Conservation (phyloP, 2,329 filamentous ascomycete genomes). For the Alternaria solani region DNA sequence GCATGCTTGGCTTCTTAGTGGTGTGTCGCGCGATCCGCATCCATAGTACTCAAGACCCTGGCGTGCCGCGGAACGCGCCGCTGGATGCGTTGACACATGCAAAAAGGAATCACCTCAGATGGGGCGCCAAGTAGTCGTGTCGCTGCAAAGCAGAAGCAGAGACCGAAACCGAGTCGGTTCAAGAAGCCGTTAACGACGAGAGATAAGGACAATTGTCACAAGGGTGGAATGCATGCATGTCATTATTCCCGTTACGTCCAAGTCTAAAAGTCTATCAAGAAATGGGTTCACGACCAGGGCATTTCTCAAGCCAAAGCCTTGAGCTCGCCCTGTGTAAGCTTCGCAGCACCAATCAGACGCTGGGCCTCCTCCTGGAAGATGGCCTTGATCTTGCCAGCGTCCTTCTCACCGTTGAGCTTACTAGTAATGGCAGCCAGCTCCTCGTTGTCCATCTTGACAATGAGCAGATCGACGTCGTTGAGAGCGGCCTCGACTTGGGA, state of each 20-base stretch:
- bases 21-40: slow-evolving; percentile 23
- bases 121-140: neutral
- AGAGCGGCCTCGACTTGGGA: slow-evolving; percentile 83
- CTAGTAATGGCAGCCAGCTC: slow-evolving; percentile 84
- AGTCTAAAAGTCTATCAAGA: slow-evolving; percentile 32
- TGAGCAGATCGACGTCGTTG: slow-evolving; percentile 83
- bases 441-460: slow-evolving; percentile 87
- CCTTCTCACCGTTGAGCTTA: slow-evolving; percentile 80
- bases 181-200: neutral
- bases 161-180: neutral
- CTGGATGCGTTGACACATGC: slow-evolving; percentile 10
- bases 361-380: slow-evolving; percentile 82
- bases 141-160: neutral
- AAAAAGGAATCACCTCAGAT: neutral
- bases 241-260: slow-evolving; percentile 16
- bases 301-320: slow-evolving; percentile 64
- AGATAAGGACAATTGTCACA: neutral
- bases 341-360: slow-evolving; percentile 80
- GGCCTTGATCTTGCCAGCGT: slow-evolving; percentile 83
- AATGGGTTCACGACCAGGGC: slow-evolving; percentile 6
- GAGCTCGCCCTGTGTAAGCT: slow-evolving; percentile 82
- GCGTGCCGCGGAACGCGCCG: slow-evolving; percentile 10
- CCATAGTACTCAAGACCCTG: slow-evolving; percentile 13
- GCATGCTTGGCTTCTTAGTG: slow-evolving; percentile 37
- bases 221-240: slow-evolving; percentile 4